Conservation (phyloP, 2,329 filamentous ascomycete species). For the Cytospora piceae region DNA sequence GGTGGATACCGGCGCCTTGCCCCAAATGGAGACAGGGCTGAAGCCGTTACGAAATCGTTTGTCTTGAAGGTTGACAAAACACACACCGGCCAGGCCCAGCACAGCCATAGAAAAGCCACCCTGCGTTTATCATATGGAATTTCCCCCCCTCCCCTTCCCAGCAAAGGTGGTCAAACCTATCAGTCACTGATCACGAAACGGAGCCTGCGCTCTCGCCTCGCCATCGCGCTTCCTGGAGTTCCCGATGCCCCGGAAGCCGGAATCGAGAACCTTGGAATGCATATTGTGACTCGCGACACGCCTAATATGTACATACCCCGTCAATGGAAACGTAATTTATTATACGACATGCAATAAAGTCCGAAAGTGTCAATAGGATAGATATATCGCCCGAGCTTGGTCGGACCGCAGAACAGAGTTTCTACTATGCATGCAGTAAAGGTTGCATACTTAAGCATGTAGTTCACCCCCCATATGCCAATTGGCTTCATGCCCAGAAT, state of each 20-base stretch:
- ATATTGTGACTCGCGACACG: neutral
- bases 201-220: neutral
- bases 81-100: constrained; percentile 5
- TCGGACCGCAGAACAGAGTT: neutral
- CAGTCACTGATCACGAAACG: constrained; percentile 15
- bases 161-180: constrained; percentile 9
- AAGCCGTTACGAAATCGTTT: constrained; percentile 33
- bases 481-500: neutral
- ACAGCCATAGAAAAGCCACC: constrained; percentile 17
- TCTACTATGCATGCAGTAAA: too few relatives aligned
- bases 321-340: constrained; percentile 1
- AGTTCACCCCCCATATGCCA: neutral
- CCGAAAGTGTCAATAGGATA: neutral
- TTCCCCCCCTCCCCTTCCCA: too few relatives aligned
- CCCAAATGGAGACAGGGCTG: constrained; percentile 29
- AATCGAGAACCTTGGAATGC: neutral
- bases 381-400: neutral
- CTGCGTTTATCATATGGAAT: constrained; percentile 20
- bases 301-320: neutral
- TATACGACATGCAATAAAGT: neutral
- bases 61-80: constrained; percentile 30
- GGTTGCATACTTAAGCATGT: neutral
- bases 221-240: constrained; percentile 9
- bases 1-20: constrained; percentile 1
- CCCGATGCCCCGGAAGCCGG: neutral